Evolutionary conservation across 2,329 filamentous ascomycete species (phyloP).

Genomic region (Lasiodiplodia theobromae): DNA sequence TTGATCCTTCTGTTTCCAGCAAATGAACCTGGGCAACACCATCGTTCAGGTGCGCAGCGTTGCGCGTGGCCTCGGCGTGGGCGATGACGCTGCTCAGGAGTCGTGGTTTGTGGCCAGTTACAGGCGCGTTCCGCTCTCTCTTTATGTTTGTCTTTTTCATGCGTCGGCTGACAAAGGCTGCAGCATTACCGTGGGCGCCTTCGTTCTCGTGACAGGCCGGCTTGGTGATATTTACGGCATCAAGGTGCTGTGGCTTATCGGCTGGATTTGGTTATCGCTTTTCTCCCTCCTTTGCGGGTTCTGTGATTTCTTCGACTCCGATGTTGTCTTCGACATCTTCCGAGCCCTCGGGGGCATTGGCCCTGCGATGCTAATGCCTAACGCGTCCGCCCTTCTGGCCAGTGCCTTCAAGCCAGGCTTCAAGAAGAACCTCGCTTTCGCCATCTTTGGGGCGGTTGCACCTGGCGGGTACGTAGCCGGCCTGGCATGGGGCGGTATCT

Average conservation of each 20-base stretch:
- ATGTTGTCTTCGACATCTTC: constrained; percentile 32
- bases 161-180: not conserved
- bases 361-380: no score
- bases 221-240: not conserved
- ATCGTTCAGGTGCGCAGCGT: constrained; percentile 12
- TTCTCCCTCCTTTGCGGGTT: constrained; percentile 24
- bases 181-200: not conserved
- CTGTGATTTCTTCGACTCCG: constrained; percentile 13
- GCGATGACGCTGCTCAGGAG: constrained; percentile 2
- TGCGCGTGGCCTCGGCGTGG: not conserved
- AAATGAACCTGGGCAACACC: constrained; percentile 25
- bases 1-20: not conserved
- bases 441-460: constrained; percentile 33
- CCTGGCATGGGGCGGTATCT: constrained; percentile 30
- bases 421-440: constrained; percentile 31
- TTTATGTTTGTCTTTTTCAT: not conserved
- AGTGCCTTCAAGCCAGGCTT: no score
- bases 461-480: constrained; percentile 33
- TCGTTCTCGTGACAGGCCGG: constrained; percentile 13
- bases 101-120: constrained; percentile 14
- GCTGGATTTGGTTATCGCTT: constrained; percentile 1
- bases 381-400: no score
- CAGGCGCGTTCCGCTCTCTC: not conserved
- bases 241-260: no score
- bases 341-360: constrained; percentile 18